Percentiles rank a stretch among this genome's conserved stretches.
Evolutionary conservation across 2,329 filamentous ascomycete genomes (phyloP).

Genomic region (Colletotrichum sidae): DNA sequence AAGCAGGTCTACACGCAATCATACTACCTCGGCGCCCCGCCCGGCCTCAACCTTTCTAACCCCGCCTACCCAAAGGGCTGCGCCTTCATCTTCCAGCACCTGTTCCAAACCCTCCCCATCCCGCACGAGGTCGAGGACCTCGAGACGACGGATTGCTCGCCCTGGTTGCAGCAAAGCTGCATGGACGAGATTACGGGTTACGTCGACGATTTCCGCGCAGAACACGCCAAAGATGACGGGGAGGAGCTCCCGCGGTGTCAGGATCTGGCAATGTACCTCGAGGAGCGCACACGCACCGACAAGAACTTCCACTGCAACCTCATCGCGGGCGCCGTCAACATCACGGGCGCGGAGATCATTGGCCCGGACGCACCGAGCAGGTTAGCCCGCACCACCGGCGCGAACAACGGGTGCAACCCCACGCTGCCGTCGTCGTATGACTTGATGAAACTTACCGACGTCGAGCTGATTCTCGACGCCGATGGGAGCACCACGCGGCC

Average conservation of each 20-base stretch:
- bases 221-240: slow-evolving; percentile 10
- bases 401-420: slow-evolving; percentile 24
- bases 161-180: slow-evolving; percentile 37
- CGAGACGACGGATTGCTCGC: slow-evolving; percentile 34
- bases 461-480: slow-evolving; percentile 31
- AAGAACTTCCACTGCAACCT: slow-evolving; percentile 36
- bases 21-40: slow-evolving; percentile 34
- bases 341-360: slow-evolving; percentile 31
- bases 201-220: slow-evolving; percentile 35
- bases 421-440: slow-evolving; percentile 28
- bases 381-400: slow-evolving; percentile 5
- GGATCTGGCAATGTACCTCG: slow-evolving; percentile 34
- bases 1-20: slow-evolving; percentile 36
- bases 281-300: slow-evolving; percentile 32
- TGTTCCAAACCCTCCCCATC: slow-evolving; percentile 34
- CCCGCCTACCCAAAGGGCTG: slow-evolving; percentile 31
- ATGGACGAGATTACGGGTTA: slow-evolving; percentile 38
- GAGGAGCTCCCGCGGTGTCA: slow-evolving; percentile 27
- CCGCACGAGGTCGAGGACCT: slow-evolving; percentile 30
- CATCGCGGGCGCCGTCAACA: slow-evolving; percentile 34
- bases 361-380: slow-evolving; percentile 25
- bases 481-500: slow-evolving; percentile 15
- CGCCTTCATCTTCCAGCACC: slow-evolving; percentile 36
- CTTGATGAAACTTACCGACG: slow-evolving; percentile 31
- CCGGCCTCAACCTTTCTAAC: slow-evolving; percentile 22